Base-by-base conservation (phyloP, 352 stramenopile genomes). In the Blastocystis sp. region DNA sequence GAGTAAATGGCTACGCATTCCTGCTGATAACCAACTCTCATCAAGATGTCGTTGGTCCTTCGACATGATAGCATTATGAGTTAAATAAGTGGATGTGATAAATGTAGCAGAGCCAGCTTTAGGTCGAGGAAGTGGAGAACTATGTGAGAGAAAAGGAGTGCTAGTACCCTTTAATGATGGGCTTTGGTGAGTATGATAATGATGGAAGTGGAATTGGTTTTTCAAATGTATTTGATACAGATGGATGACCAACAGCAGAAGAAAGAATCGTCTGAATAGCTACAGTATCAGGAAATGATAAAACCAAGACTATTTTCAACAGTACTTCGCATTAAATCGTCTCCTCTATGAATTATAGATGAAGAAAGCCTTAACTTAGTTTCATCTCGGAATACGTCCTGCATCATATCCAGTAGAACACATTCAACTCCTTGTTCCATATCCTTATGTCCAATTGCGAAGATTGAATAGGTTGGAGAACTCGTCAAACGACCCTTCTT, bases 381-480 rank as follows among this genome's bases (percentile, higher is more conserved):
- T 14, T 61, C 54, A 32, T 61, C 27, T n/a, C 27, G 54, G 12
- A 61, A 32, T 2, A 61, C 54, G 12, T 61, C 54, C 5, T 32
- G 54, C 54, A 61, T 61, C 54, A 61, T 61, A 32, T 61, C 54
- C 12, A 61, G 12, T 32, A 74, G 11, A n/a, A 74, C 24, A 2
- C 59, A 46, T n/a, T 49, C 63, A 46, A 19, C 29, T 32, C 63
- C 19, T 4, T 49, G 19, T 46, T 32, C 19, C 11, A 24, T 74
- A n/a, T 74, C n/a, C 32, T 74, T 74, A 1, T 12, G 21, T 14
- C 63, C 63, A 21, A 74, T 74, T 37, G 29, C 19, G 32, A 37
- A 74, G 6, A 74, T 74, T n/a, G 63, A 74, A 43, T 74, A 74
- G 29, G 63, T 74, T 2, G 63, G 35, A n/a, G 63, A 74, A 49